Evolutionary conservation across 2,329 filamentous ascomycete genomes (phyloP).

Genomic region (Penicillium concentricum): DNA sequence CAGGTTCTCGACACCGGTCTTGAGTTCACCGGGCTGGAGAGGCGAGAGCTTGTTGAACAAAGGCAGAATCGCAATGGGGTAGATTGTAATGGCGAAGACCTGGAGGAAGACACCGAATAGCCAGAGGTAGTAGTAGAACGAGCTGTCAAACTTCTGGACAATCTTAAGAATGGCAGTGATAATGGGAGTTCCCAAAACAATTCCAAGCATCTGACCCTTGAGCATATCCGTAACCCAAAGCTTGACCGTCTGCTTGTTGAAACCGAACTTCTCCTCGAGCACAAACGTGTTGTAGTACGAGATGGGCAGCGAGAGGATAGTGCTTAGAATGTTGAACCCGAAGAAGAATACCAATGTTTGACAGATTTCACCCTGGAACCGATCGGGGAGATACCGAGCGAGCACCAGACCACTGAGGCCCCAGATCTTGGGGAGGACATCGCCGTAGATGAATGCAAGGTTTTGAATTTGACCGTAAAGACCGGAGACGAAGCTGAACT

Average conservation of each 20-base stretch:
- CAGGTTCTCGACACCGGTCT: constrained; percentile 81
- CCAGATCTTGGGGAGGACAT: constrained; percentile 91
- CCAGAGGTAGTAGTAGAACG: constrained; percentile 99
- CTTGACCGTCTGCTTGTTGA: constrained; percentile 94
- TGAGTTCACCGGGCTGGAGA: constrained; percentile 80
- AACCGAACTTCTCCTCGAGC: constrained; percentile 93
- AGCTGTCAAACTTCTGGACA: constrained; percentile 86
- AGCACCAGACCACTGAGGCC: constrained; percentile 73
- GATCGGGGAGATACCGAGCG: constrained; percentile 68
- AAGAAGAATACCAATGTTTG: constrained; percentile 93
- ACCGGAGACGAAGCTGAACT: constrained; percentile 77
- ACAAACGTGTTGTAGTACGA: constrained; percentile 94
- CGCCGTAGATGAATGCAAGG: constrained; percentile 82
- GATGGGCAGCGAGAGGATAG: constrained; percentile 73
- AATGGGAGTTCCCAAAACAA: constrained; percentile 80
- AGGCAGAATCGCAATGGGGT: constrained; percentile 89
- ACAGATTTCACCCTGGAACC: constrained; percentile 87
- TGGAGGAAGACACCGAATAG: constrained; percentile 85
- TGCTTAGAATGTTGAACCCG: constrained; percentile 77
- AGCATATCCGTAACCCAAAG: constrained; percentile 87
- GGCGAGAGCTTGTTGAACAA: constrained; percentile 98
- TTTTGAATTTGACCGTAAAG: constrained; percentile 87
- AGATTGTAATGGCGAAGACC: constrained; percentile 92
- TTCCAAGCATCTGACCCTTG: constrained; percentile 80
- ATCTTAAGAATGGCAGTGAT: constrained; percentile 91